These are phyloP conservation scores for Globisporangium megalacanthum DNA, from an alignment of 352 stramenopile genomes.

Conservation along the genomic window DNA sequence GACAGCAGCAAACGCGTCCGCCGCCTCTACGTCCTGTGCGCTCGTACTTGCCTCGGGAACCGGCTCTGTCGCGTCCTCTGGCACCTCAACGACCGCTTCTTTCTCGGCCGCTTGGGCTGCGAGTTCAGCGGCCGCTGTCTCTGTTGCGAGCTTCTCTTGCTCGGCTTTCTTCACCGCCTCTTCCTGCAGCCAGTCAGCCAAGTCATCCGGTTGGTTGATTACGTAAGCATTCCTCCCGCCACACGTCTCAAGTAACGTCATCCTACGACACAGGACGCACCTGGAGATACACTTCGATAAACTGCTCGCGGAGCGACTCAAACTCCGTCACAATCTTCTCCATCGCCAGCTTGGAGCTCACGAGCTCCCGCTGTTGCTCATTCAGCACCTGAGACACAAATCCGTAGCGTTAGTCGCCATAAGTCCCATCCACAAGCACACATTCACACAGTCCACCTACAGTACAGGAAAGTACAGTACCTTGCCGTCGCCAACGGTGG, in stretches of 20 bases:
- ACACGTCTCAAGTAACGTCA: no score
- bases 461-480: slow-evolving; percentile 6
- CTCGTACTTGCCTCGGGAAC: slow-evolving; percentile 12
- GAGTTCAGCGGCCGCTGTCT: neutral
- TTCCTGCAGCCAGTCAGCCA: slow-evolving; percentile 17
- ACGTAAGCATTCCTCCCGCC: neutral
- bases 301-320: slow-evolving; percentile 72
- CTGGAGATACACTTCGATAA: slow-evolving; percentile 53
- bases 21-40: slow-evolving; percentile 1
- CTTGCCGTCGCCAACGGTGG: slow-evolving; percentile 42
- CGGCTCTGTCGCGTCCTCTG: neutral
- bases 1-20: slow-evolving; percentile 44
- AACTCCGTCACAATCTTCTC: slow-evolving; percentile 76
- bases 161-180: slow-evolving; percentile 29
- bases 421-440: neutral
- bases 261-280: slow-evolving; percentile 3
- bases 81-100: slow-evolving; percentile 9
- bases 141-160: slow-evolving; percentile 8
- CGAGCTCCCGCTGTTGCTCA: slow-evolving; percentile 69
- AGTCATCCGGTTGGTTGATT: no score
- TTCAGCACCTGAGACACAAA: slow-evolving; percentile 37
- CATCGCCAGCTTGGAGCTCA: slow-evolving; percentile 50
- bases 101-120: slow-evolving; percentile 7
- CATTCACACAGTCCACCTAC: neutral
- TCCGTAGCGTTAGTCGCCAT: neutral